phyloP scores from a whole-genome alignment of 2,329 filamentous ascomycete species.

The Botrytis deweyae region DNA sequence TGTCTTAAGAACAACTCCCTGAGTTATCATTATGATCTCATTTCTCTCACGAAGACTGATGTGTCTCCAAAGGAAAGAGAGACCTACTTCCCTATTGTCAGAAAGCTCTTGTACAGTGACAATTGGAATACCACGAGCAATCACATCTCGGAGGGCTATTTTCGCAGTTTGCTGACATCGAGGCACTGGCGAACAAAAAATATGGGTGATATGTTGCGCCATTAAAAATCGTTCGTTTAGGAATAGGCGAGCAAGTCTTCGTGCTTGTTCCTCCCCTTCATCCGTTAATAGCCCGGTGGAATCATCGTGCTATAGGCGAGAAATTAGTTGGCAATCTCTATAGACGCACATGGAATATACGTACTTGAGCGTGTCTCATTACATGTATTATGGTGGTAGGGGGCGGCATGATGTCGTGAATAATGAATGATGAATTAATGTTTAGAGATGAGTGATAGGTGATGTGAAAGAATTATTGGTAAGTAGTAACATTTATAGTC shows the following conservation, averaged over 20 bases:
- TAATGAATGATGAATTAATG: neutral
- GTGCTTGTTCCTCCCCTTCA: neutral
- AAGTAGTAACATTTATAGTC: neutral
- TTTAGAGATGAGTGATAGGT: neutral
- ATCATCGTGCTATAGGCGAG: neutral
- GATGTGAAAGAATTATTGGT: neutral
- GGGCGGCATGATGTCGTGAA: neutral
- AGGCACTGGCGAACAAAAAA: neutral
- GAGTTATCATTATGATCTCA: neutral
- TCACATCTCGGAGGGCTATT: neutral
- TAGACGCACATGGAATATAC: neutral
- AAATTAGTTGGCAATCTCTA: neutral
- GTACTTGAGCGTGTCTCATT: conserved; percentile 1
- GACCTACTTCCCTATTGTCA: neutral
- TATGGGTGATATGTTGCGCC: neutral
- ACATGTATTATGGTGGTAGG: neutral
- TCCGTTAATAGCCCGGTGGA: neutral
- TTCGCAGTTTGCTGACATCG: neutral
- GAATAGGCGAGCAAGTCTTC: neutral
- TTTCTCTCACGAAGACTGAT: conserved; percentile 2
- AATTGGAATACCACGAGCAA: neutral
- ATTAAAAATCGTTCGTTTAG: neutral
- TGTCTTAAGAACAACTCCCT: neutral
- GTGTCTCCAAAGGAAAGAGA: neutral
- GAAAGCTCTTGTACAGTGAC: neutral